These are phyloP conservation scores for Lachnum nothofagi DNA, from an alignment of 2,329 filamentous ascomycete species.

Conservation along the genomic window DNA sequence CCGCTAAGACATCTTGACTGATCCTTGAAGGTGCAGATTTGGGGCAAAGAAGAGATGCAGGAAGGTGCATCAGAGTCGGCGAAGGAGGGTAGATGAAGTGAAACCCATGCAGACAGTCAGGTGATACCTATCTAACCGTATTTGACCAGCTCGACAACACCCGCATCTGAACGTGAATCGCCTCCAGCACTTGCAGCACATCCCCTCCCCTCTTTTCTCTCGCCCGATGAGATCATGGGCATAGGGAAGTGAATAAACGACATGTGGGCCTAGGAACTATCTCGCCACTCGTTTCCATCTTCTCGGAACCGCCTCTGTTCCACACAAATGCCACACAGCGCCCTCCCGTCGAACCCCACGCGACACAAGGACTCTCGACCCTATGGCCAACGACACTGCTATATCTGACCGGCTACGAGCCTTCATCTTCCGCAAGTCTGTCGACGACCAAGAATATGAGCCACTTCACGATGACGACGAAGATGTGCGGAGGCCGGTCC, in stretches of 20 bases:
- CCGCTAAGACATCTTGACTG: slow-evolving; percentile 21
- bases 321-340: background rate
- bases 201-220: background rate
- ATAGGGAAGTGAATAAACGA: background rate
- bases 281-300: too few relatives aligned
- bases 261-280: background rate
- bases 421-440: slow-evolving; percentile 21
- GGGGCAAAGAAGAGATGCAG: slow-evolving; percentile 3
- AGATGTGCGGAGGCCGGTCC: slow-evolving; percentile 15
- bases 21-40: slow-evolving; percentile 10
- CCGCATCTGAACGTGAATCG: background rate
- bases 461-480: slow-evolving; percentile 20
- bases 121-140: too few relatives aligned
- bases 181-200: background rate
- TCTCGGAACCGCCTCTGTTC: too few relatives aligned
- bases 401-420: slow-evolving; percentile 25
- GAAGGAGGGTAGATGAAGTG: background rate
- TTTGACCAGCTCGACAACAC: background rate
- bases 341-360: background rate
- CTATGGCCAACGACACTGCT: slow-evolving; percentile 11
- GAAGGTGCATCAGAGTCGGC: background rate
- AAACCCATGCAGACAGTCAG: background rate
- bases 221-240: background rate
- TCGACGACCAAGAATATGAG: slow-evolving; percentile 25
- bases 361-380: background rate